phyloP scores from a whole-genome alignment of 805 yeast species.

The Phaffomyces opuntiae region DNA sequence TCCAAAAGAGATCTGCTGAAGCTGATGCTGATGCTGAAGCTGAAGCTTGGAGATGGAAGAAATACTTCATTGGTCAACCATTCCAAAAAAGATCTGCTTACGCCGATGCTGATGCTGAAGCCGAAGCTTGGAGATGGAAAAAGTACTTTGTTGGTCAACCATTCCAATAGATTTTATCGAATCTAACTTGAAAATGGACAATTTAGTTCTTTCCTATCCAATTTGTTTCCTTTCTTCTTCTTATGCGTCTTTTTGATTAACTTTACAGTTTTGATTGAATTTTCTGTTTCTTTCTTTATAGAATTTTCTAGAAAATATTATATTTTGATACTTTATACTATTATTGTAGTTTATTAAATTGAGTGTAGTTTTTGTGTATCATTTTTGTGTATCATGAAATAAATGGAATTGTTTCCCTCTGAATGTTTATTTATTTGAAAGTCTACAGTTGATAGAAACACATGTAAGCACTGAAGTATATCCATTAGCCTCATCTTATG shows the following conservation, averaged over 20 bases:
- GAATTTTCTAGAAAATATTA: background rate
- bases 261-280: background rate
- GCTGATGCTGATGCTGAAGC: slow-evolving; percentile 14
- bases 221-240: background rate
- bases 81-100: background rate
- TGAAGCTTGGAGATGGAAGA: slow-evolving; percentile 14
- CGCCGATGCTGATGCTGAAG: no score
- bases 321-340: no score
- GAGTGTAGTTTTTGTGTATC: no score
- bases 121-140: background rate
- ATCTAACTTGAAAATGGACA: no score
- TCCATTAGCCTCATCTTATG: no score
- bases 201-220: background rate
- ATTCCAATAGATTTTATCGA: slow-evolving; percentile 5
- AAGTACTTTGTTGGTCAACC: slow-evolving; percentile 7
- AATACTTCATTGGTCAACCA: slow-evolving; percentile 14
- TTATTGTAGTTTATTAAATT: no score
- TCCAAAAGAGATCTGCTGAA: slow-evolving; percentile 9
- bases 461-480: no score
- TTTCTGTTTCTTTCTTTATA: background rate
- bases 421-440: no score
- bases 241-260: background rate
- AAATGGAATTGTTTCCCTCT: no score
- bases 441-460: no score
- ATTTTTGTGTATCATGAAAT: no score